Evolutionary conservation across 2,329 filamentous ascomycete genomes (phyloP).

Genomic region (Sclerotinia glacialis): DNA sequence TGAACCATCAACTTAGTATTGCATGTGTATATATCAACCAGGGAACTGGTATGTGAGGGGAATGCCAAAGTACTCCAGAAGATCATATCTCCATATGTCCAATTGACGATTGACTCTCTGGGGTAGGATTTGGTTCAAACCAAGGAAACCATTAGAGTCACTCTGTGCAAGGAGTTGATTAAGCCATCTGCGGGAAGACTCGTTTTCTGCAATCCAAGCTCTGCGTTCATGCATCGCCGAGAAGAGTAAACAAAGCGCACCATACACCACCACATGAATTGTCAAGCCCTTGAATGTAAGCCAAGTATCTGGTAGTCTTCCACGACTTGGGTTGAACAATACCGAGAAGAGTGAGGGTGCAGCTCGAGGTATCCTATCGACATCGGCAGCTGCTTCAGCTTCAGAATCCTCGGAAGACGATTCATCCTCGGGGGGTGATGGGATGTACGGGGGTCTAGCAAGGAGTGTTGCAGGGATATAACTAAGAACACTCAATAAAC

Average conservation of each 20-base stretch:
- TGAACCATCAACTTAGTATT: background rate
- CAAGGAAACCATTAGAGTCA: constrained; percentile 6
- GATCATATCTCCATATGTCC: background rate
- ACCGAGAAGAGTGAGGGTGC: background rate
- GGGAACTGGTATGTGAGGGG: constrained; percentile 6
- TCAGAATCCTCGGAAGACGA: constrained; percentile 6
- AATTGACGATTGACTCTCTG: constrained; percentile 4
- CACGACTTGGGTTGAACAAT: background rate
- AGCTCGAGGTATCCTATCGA: background rate
- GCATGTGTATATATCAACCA: background rate
- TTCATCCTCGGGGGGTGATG: background rate
- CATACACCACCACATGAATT: constrained; percentile 11
- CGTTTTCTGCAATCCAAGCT: constrained; percentile 20
- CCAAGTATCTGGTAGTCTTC: constrained; percentile 10
- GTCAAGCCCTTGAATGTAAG: constrained; percentile 3
- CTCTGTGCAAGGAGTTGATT: background rate
- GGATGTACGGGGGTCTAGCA: background rate
- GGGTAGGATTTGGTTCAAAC: constrained; percentile 10
- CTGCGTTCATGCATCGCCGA: constrained; percentile 5
- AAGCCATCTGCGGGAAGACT: constrained; percentile 15
- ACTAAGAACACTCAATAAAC: background rate
- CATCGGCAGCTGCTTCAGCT: background rate
- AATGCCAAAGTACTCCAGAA: background rate
- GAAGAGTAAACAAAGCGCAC: background rate
- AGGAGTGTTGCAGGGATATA: background rate